phyloP scores from a whole-genome alignment of 768 basidiomycete genomes.

The Leccinum pellstonianum region DNA sequence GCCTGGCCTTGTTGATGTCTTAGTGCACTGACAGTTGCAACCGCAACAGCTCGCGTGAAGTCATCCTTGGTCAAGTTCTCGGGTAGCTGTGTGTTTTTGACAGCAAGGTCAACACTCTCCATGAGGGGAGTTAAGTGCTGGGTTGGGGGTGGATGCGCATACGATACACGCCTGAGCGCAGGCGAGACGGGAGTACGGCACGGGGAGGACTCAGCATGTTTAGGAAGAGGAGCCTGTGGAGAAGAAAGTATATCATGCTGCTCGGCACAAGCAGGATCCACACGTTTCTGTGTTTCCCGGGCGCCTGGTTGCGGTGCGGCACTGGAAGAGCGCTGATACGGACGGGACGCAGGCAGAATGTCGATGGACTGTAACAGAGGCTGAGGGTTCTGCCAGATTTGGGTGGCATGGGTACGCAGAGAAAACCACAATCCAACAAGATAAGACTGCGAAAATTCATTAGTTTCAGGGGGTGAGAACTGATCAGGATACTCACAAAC shows the following conservation, averaged over 20 bases:
- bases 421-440: constrained; percentile 98
- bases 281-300: constrained; percentile 43
- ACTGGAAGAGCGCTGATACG: constrained; percentile 54
- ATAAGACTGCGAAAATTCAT: constrained; percentile 67
- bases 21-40: constrained; percentile 88
- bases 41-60: constrained; percentile 90
- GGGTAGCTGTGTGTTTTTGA: constrained; percentile 60
- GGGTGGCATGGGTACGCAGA: constrained; percentile 92
- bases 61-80: constrained; percentile 78
- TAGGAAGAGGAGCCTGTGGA: constrained; percentile 39
- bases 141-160: constrained; percentile 41
- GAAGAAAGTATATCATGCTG: constrained; percentile 35
- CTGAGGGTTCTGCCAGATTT: constrained; percentile 99
- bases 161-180: constrained; percentile 52
- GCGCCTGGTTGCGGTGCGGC: constrained; percentile 8
- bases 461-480: background rate
- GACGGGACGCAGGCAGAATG: constrained; percentile 48
- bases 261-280: constrained; percentile 37
- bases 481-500: constrained; percentile 58
- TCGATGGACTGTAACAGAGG: constrained; percentile 71
- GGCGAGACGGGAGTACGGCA: constrained; percentile 41
- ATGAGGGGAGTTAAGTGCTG: constrained; percentile 59
- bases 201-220: constrained; percentile 21
- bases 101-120: constrained; percentile 76
- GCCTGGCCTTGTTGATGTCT: constrained; percentile 69